Conservation (phyloP, 1,139 yeast genomes). For the Sugiyamaella neomexicana region DNA sequence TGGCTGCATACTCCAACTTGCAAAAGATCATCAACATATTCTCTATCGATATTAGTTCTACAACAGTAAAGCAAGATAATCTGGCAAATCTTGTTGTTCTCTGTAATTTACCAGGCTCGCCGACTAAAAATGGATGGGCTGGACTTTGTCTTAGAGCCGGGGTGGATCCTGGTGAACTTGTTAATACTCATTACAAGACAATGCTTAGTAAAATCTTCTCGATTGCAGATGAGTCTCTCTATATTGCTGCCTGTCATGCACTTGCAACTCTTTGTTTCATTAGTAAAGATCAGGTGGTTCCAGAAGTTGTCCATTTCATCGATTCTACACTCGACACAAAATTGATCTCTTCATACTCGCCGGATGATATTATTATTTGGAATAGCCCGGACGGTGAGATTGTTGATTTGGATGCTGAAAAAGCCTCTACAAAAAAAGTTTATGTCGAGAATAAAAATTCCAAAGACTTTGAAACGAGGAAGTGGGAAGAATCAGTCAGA, state of each 20-base stretch:
- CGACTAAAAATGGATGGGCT: conserved; percentile 70
- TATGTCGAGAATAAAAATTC: conserved; percentile 54
- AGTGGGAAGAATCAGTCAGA: conserved; percentile 87
- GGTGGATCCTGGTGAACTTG: conserved; percentile 65
- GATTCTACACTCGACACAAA: conserved; percentile 3
- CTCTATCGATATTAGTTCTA: conserved; percentile 36
- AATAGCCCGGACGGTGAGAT: conserved; percentile 65
- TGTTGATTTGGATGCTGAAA: conserved; percentile 48
- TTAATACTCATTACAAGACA: conserved; percentile 44
- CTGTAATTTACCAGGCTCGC: conserved; percentile 52
- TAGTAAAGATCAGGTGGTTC: conserved; percentile 59
- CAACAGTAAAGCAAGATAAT: conserved; percentile 32
- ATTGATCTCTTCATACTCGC: conserved; percentile 35
- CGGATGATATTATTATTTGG: conserved; percentile 61
- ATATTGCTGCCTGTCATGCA: conserved; percentile 45
- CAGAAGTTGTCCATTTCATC: conserved; percentile 45
- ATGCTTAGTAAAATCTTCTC: conserved; percentile 43
- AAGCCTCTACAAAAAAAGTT: conserved; percentile 20
- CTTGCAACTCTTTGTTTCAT: conserved; percentile 55
- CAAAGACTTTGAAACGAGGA: conserved; percentile 78
- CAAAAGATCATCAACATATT: conserved; percentile 17
- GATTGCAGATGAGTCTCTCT: conserved; percentile 31
- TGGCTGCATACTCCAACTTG: conserved; percentile 20
- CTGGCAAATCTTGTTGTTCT: conserved; percentile 52
- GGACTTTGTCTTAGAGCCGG: conserved; percentile 63